Evolutionary conservation across 2,329 filamentous ascomycete species (phyloP).

Genomic region (Leptodontidium sp.): DNA sequence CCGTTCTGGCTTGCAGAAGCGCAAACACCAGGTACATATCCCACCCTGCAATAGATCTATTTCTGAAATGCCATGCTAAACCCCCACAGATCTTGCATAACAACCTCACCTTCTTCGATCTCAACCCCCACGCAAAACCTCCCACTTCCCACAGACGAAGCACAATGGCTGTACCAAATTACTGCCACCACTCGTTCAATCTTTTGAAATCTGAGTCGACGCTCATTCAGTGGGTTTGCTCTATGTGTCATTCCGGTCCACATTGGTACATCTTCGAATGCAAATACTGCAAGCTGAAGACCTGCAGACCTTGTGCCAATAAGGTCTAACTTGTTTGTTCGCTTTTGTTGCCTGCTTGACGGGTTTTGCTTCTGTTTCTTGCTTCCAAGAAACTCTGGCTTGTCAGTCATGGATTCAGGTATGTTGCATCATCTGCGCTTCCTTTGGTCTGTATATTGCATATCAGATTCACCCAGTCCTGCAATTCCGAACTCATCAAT

Average conservation of each 20-base stretch:
- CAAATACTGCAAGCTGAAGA: slow-evolving; percentile 72
- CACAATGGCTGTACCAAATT: slow-evolving; percentile 60
- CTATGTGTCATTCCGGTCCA: slow-evolving; percentile 69
- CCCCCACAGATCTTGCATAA: neutral
- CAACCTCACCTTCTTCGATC: neutral
- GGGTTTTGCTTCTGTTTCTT: neutral
- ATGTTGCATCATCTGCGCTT: neutral
- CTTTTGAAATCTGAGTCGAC: slow-evolving; percentile 73
- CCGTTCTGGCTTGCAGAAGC: neutral
- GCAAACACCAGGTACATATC: neutral
- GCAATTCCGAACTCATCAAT: slow-evolving; percentile 6
- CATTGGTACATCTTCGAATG: slow-evolving; percentile 76
- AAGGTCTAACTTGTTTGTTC: slow-evolving; percentile 40
- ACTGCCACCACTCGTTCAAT: slow-evolving; percentile 69
- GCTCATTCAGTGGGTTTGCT: slow-evolving; percentile 71
- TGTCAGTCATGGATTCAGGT: neutral
- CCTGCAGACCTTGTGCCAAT: slow-evolving; percentile 62
- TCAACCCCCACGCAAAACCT: slow-evolving; percentile 4
- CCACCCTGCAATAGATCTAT: neutral
- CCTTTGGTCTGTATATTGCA: neutral
- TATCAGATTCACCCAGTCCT: neutral
- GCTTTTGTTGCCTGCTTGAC: slow-evolving; percentile 7
- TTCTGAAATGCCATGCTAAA: slow-evolving; percentile 5
- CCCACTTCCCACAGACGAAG: neutral
- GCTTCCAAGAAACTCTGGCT: neutral